These are phyloP conservation scores for Pseudofabraea citricarpa DNA, from an alignment of 2,329 filamentous ascomycete genomes.

Conservation along the genomic window DNA sequence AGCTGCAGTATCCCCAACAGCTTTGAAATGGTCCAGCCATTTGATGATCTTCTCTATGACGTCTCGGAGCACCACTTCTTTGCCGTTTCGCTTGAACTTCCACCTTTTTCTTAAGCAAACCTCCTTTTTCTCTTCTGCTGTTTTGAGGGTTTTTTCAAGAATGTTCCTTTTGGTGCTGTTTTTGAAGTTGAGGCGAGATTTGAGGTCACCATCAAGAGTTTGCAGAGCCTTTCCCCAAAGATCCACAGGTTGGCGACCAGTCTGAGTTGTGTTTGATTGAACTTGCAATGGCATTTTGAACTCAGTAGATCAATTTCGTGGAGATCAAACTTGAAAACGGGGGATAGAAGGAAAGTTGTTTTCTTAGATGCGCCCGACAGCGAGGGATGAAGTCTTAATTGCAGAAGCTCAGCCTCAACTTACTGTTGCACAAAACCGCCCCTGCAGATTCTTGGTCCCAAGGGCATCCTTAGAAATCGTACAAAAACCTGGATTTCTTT, in stretches of 20 bases:
- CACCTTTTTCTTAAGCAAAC: conserved; percentile 7
- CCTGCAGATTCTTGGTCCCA: no score
- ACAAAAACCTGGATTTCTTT: no score
- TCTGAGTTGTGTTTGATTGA: background rate
- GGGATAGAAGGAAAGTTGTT: no score
- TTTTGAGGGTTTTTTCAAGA: background rate
- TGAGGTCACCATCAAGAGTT: background rate
- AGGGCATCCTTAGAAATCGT: no score
- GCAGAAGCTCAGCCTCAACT: no score
- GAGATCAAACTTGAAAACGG: no score
- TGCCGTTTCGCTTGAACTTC: conserved; percentile 5
- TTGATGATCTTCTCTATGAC: conserved; percentile 13
- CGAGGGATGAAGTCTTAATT: no score
- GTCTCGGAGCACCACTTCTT: conserved; percentile 3
- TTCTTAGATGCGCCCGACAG: no score
- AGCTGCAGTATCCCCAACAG: conserved; percentile 16
- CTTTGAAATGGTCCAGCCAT: conserved; percentile 22
- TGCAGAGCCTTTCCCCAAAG: background rate
- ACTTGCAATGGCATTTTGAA: no score
- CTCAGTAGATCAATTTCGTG: no score
- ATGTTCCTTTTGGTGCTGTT: background rate
- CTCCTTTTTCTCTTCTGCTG: conserved; percentile 4
- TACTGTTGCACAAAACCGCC: no score
- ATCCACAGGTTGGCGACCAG: no score
- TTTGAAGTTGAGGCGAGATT: background rate